Conservation (phyloP, 139 green algal genomes). For the Chlamydomonas applanata region DNA sequence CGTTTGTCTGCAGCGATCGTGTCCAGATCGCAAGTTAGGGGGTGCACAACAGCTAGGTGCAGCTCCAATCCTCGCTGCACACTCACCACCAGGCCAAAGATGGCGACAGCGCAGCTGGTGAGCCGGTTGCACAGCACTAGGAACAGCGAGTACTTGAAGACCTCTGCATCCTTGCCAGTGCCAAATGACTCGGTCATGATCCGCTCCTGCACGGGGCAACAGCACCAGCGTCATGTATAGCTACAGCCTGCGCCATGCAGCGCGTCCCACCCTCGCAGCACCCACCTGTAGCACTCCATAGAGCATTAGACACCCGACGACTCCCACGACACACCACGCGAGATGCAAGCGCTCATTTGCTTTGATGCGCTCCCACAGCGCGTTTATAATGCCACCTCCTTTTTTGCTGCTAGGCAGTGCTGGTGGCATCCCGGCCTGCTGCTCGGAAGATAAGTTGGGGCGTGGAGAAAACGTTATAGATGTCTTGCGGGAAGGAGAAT, state of each 20-base stretch:
- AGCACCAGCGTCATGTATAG: neutral
- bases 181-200: constrained; percentile 86
- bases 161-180: constrained; percentile 53
- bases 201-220: constrained; percentile 79
- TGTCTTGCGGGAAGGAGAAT: no score
- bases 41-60: neutral
- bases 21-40: neutral
- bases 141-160: constrained; percentile 91
- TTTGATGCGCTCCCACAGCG: constrained; percentile 22
- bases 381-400: neutral
- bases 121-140: constrained; percentile 95
- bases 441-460: no score
- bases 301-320: constrained; percentile 72
- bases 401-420: no score
- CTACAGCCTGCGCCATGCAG: neutral
- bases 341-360: constrained; percentile 53
- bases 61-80: neutral
- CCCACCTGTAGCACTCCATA: constrained; percentile 83
- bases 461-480: no score
- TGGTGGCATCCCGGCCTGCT: no score
- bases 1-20: constrained; percentile 33
- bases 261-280: neutral
- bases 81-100: constrained; percentile 56
- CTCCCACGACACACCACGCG: constrained; percentile 58
- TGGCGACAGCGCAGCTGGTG: constrained; percentile 59